Percentiles rank a stretch among this genome's conserved stretches.
These are phyloP conservation scores for Trichopus zeylanicus DNA, from an alignment of 116 monocot genomes.

Conservation along the genomic window DNA sequence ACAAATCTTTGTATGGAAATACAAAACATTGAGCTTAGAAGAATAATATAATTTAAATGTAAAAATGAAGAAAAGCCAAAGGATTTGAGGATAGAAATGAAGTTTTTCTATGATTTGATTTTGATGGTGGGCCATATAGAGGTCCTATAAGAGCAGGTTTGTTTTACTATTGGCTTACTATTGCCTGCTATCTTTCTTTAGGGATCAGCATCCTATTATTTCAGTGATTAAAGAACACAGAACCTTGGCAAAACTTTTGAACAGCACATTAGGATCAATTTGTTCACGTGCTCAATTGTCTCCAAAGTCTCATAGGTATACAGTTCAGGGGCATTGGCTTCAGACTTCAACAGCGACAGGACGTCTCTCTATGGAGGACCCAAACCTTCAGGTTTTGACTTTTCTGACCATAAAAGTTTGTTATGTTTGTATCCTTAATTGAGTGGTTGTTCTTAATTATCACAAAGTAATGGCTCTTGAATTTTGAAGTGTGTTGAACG, in stretches of 20 bases:
- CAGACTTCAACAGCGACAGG: slow-evolving; percentile 96
- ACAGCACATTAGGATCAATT: slow-evolving; percentile 88
- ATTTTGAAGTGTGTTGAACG: slow-evolving; percentile 85
- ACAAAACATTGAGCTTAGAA: too few relatives aligned
- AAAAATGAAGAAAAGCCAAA: too few relatives aligned
- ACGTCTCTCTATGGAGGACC: slow-evolving; percentile 95
- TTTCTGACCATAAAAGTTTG: background rate
- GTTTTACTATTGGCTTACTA: background rate
- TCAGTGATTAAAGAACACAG: slow-evolving; percentile 91
- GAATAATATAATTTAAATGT: too few relatives aligned
- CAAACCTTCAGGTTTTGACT: slow-evolving; percentile 85
- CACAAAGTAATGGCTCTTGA: background rate
- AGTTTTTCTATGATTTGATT: too few relatives aligned
- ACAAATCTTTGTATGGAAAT: too few relatives aligned
- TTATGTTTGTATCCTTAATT: slow-evolving; percentile 3
- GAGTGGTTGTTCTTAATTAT: background rate
- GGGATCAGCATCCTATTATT: slow-evolving; percentile 81
- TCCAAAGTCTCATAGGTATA: slow-evolving; percentile 73
- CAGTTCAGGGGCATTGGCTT: slow-evolving; percentile 91
- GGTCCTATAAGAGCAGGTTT: background rate
- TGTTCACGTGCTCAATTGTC: slow-evolving; percentile 69
- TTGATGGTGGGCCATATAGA: background rate
- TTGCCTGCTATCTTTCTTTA: slow-evolving; percentile 13
- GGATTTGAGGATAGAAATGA: too few relatives aligned
- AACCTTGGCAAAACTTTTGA: slow-evolving; percentile 81